A percentile compares a stretch with the other conserved stretches of the same genome.
phyloP scores from a whole-genome alignment of 176 grass and related monocot species.

The Rhipidocladum racemiflorum region DNA sequence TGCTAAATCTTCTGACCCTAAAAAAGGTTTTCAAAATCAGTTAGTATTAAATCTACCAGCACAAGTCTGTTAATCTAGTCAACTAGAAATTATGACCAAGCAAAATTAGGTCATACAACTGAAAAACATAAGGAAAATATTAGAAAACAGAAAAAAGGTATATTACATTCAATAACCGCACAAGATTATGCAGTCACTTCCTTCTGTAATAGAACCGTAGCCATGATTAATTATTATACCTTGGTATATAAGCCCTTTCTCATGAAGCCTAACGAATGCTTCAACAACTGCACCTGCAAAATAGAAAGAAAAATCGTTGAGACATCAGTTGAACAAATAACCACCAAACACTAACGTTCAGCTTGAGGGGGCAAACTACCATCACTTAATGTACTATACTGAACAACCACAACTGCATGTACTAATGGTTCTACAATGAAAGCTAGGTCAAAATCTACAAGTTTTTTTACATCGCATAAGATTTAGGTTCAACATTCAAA shows the following conservation, averaged over 20 bases:
- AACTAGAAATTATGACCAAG: constrained; percentile 9
- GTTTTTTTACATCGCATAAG: not conserved
- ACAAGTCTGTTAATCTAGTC: constrained; percentile 23
- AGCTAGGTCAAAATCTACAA: not conserved
- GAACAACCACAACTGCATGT: not conserved
- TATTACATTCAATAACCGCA: constrained; percentile 6
- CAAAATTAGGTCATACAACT: not conserved
- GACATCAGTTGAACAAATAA: constrained; percentile 19
- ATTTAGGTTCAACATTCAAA: constrained; percentile 7
- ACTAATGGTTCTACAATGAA: constrained; percentile 9
- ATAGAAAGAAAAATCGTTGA: constrained; percentile 29
- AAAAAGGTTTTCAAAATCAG: not conserved
- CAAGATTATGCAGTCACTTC: constrained; percentile 2
- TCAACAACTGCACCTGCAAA: constrained; percentile 85
- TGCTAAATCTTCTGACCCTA: not conserved
- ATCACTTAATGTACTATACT: not conserved
- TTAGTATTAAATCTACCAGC: constrained; percentile 12
- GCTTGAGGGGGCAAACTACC: not conserved
- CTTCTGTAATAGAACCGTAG: constrained; percentile 14
- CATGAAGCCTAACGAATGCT: constrained; percentile 93
- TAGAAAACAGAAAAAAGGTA: not conserved
- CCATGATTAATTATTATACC: constrained; percentile 42
- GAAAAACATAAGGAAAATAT: not conserved
- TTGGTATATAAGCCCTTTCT: constrained; percentile 97
- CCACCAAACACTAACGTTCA: not conserved